phyloP scores from a whole-genome alignment of 345 rosid species.

The Toxicodendron radicans region DNA sequence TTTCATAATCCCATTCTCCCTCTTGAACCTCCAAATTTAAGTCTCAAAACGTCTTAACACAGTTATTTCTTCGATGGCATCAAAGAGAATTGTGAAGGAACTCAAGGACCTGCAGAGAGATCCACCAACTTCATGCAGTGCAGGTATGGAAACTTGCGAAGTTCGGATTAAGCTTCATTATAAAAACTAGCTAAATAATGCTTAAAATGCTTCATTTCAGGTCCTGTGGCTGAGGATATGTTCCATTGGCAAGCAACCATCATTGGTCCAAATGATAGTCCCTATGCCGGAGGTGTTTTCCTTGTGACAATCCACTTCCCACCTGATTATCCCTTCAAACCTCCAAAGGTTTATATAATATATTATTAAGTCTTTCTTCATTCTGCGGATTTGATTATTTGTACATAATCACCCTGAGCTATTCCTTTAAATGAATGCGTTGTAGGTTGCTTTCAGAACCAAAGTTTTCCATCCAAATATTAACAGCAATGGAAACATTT shows the following conservation, averaged over 20 bases:
- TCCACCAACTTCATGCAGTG: conserved; percentile 75
- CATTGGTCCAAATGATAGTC: conserved; percentile 66
- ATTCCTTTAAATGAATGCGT: conserved; percentile 9
- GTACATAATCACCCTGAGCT: background rate
- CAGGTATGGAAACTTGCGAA: conserved; percentile 36
- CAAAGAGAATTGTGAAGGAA: conserved; percentile 64
- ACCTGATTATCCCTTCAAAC: conserved; percentile 70
- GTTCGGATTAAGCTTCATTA: background rate
- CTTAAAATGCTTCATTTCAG: conserved; percentile 20
- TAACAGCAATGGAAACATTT: conserved; percentile 60
- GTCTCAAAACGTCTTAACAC: background rate
- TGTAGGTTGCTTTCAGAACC: conserved; percentile 59
- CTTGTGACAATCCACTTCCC: conserved; percentile 62
- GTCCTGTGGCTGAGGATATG: conserved; percentile 67
- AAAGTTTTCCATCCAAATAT: conserved; percentile 71
- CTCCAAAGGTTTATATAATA: conserved; percentile 51
- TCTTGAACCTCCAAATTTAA: background rate
- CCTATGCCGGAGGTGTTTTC: conserved; percentile 71
- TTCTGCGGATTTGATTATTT: background rate
- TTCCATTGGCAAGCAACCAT: conserved; percentile 80
- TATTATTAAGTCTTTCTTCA: background rate
- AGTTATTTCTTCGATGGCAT: conserved; percentile 38
- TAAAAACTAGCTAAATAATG: background rate
- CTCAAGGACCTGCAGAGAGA: conserved; percentile 68
- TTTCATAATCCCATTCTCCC: background rate